Percentiles rank a stretch among this genome's conserved stretches.
phyloP scores from a whole-genome alignment of 192 early-diverging fungal genomes.

The Bifiguratus adelaidae region DNA sequence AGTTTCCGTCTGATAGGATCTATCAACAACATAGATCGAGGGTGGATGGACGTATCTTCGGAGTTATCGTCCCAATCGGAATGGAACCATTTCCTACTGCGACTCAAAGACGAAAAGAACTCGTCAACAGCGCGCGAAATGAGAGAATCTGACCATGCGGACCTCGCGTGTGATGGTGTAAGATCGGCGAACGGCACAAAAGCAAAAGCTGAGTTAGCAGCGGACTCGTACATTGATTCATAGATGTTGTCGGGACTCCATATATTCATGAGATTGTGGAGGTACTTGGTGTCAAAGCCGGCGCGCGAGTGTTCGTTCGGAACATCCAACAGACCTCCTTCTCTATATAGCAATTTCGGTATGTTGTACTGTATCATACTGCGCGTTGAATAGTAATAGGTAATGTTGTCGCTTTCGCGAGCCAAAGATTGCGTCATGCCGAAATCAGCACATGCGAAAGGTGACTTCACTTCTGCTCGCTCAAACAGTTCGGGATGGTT shows the following conservation, averaged over 20 bases:
- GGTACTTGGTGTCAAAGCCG: conserved; percentile 27
- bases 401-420: conserved; percentile 45
- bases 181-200: conserved; percentile 44
- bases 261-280: conserved; percentile 40
- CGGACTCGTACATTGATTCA: conserved; percentile 34
- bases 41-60: no score
- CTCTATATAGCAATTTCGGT: conserved; percentile 57
- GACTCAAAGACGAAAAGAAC: no score
- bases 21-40: no score
- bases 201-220: conserved; percentile 31
- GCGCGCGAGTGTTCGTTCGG: conserved; percentile 25
- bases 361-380: conserved; percentile 52
- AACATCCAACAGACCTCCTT: conserved; percentile 40
- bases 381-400: conserved; percentile 47
- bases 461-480: conserved; percentile 70
- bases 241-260: conserved; percentile 43
- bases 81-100: no score
- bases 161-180: conserved; percentile 28
- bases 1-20: no score
- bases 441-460: conserved; percentile 49
- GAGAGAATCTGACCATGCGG: no score
- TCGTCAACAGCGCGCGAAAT: no score
- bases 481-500: conserved; percentile 86
- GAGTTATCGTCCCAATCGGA: no score
- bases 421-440: conserved; percentile 46